Evolutionary conservation across 2,329 filamentous ascomycete species (phyloP), one percentile per base, ranked within the genome.

Genomic region (Cercospora nicotianae): DNA sequence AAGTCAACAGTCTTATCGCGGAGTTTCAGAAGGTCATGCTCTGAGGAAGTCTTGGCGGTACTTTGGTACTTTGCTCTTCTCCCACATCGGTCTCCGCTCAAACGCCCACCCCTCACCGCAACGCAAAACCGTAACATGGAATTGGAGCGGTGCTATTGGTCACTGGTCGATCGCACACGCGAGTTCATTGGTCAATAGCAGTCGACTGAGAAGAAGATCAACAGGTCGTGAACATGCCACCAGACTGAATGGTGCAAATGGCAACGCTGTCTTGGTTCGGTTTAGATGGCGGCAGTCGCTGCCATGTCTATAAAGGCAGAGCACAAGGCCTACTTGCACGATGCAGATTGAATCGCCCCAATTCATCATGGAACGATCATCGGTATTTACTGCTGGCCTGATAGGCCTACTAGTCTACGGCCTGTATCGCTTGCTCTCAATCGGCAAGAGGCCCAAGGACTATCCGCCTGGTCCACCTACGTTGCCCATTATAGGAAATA

Each of bases 381-480:
- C 45, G 26, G 23, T 61, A 5, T 51, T 51, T 12, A 9, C 28
- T 53, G 36, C 31, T 31, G 59, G 28, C n/a, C 30, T 62, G 9
- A 6, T 55, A 23, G 59, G 33, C 20, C n/a, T 70, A 10, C 12
- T 68, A 2, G 26, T 68, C 26, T 69, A 67, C 60, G 67, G 67
- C 18, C 48, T 71, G 12, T 64, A 53, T 33, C 65, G 72, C 16
- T 62, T 73, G 18, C 36, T 72, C 6, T 64, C 58, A 4, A 68
- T 74, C 58, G 73, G 72, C 8, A 66, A 66, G n/a, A 63, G 74
- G 51, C 72, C 71, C 1, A 71, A 72, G 42, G 66, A 67, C 33
- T 72, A 63, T 18, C 75, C 74, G 16, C 74, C 73, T 8, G 74
- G 75, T 1, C 75, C 74, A 33, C 73, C 74, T 4, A 76, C 74